A percentile compares a stretch with the other conserved stretches of the same genome.
These are phyloP conservation scores for Cystobasidium ongulense DNA, from an alignment of 768 basidiomycete genomes.

Conservation along the genomic window DNA sequence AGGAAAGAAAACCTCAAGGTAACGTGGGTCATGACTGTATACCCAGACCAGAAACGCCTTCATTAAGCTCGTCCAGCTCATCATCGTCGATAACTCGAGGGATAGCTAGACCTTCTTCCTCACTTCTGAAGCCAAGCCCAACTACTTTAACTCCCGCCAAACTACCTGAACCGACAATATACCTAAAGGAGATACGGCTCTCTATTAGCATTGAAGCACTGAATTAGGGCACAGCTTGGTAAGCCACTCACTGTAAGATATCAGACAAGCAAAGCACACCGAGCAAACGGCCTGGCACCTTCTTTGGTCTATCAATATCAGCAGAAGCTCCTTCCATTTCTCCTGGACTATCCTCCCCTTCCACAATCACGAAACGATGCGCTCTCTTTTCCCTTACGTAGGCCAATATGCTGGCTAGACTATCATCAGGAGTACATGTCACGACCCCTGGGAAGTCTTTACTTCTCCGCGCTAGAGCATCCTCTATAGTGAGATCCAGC, in stretches of 20 bases:
- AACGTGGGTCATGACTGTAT: not conserved
- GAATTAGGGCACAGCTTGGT: not conserved
- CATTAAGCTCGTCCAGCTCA: constrained; percentile 25
- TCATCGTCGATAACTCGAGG: constrained; percentile 24
- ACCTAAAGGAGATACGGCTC: not conserved
- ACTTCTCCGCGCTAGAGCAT: constrained; percentile 83
- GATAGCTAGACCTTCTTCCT: constrained; percentile 28
- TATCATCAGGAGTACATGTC: constrained; percentile 85
- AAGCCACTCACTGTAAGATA: constrained; percentile 6
- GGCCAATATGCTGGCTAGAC: constrained; percentile 77
- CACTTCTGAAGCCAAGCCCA: constrained; percentile 19
- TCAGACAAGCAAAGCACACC: constrained; percentile 20
- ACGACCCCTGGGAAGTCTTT: constrained; percentile 95
- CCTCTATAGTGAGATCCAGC: constrained; percentile 85
- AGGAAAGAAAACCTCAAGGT: not conserved
- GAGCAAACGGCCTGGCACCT: constrained; percentile 13
- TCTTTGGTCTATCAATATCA: constrained; percentile 10
- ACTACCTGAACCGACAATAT: constrained; percentile 28
- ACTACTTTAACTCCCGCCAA: constrained; percentile 25
- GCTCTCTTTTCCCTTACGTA: constrained; percentile 88
- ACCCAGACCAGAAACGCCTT: constrained; percentile 26
- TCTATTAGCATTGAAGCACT: not conserved
- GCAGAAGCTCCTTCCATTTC: constrained; percentile 8
- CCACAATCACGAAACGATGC: constrained; percentile 89
- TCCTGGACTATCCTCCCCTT: constrained; percentile 42